Percentiles rank a stretch among this genome's conserved stretches.
These are phyloP conservation scores for Akanthomyces dipterigenus DNA, from an alignment of 2,329 filamentous ascomycete species.

Conservation along the genomic window DNA sequence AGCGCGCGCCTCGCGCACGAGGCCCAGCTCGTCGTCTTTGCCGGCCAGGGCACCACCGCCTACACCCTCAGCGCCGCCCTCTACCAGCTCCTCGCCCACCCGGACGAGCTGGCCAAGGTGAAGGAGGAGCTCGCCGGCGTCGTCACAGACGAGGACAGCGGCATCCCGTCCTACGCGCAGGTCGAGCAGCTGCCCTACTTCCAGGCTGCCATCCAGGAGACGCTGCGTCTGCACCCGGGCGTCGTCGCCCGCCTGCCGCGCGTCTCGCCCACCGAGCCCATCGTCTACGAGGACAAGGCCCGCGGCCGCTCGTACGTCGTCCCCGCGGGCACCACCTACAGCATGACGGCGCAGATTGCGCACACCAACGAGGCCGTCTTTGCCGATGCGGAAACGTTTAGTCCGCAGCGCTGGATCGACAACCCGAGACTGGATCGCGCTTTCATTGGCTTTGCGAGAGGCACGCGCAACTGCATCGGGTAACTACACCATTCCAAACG, in stretches of 20 bases:
- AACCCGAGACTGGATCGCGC: background rate
- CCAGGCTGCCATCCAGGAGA: constrained; percentile 8
- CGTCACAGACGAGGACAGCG: background rate
- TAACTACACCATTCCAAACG: background rate
- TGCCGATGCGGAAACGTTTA: constrained; percentile 31
- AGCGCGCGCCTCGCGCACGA: constrained; percentile 1
- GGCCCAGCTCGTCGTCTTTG: constrained; percentile 5
- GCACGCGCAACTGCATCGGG: constrained; percentile 2
- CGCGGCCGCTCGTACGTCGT: constrained; percentile 15
- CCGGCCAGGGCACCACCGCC: constrained; percentile 9
- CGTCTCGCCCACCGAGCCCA: constrained; percentile 23
- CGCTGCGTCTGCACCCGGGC: constrained; percentile 17
- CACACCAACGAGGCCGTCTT: constrained; percentile 35
- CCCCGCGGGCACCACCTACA: constrained; percentile 30
- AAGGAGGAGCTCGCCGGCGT: constrained; percentile 5
- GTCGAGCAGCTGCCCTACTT: constrained; percentile 9
- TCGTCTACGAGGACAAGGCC: constrained; percentile 25
- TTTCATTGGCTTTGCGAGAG: background rate
- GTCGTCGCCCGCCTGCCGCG: constrained; percentile 22
- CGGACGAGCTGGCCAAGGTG: background rate
- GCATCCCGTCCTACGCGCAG: background rate
- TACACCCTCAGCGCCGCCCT: constrained; percentile 8
- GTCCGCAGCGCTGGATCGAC: constrained; percentile 29
- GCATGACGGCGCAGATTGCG: constrained; percentile 30
- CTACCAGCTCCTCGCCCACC: constrained; percentile 2